Conservation (phyloP, 768 basidiomycete species). For the Tylopilus sp. region DNA sequence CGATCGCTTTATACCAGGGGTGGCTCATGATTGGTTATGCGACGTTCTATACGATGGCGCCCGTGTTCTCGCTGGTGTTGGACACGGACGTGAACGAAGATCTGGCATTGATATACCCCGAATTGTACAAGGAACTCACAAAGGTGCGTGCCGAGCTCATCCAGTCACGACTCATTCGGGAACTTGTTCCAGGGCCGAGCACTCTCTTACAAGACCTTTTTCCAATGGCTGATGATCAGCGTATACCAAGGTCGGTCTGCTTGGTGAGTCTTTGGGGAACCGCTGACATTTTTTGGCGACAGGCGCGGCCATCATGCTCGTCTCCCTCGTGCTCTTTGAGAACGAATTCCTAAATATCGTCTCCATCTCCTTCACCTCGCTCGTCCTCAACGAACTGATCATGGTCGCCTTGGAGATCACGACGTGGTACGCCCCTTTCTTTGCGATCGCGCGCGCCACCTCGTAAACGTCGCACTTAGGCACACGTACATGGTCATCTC, state of each 20-base stretch:
- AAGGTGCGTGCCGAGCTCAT: constrained; percentile 52
- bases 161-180: not conserved
- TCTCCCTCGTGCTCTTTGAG: constrained; percentile 94
- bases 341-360: constrained; percentile 98
- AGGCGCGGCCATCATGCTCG: constrained; percentile 99
- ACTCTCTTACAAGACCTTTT: constrained; percentile 96
- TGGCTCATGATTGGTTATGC: constrained; percentile 98
- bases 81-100: constrained; percentile 97
- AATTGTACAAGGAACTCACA: constrained; percentile 95
- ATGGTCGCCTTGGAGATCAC: constrained; percentile 99
- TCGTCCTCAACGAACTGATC: constrained; percentile 95
- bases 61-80: constrained; percentile 94
- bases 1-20: constrained; percentile 96
- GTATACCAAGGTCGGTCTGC: constrained; percentile 80
- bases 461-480: constrained; percentile 51
- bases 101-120: constrained; percentile 91
- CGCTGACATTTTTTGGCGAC: not conserved
- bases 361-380: constrained; percentile 94
- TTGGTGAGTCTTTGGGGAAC: too few species aligned
- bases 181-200: constrained; percentile 71
- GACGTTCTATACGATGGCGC: constrained; percentile 96
- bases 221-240: constrained; percentile 96
- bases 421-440: constrained; percentile 61
- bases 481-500: constrained; percentile 94
- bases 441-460: too few species aligned